phyloP scores from a whole-genome alignment of 2,329 filamentous ascomycete species.

The Didymella pinodella region DNA sequence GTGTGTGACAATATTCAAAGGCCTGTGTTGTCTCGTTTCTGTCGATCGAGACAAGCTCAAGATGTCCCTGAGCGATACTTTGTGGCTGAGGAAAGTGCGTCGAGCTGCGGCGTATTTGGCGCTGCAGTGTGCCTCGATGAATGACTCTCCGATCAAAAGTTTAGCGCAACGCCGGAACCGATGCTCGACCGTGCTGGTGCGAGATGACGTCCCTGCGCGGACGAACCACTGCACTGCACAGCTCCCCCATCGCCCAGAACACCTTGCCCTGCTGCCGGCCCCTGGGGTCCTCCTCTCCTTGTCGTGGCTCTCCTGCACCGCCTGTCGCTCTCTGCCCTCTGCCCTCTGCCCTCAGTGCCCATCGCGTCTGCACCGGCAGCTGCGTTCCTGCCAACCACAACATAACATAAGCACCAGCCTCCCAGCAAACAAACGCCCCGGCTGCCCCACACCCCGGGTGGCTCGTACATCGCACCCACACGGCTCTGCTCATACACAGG shows the following conservation, averaged over 20 bases:
- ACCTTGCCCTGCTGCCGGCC: conserved; percentile 24
- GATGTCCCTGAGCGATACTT: too few relatives aligned
- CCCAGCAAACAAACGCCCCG: conserved; percentile 17
- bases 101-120: conserved; percentile 4
- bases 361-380: conserved; percentile 10
- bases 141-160: conserved; percentile 3
- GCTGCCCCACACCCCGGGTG: conserved; percentile 15
- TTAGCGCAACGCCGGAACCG: conserved; percentile 2
- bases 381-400: conserved; percentile 20
- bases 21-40: too few relatives aligned
- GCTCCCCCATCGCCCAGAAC: conserved; percentile 20
- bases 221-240: conserved; percentile 16
- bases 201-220: conserved; percentile 19
- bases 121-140: conserved; percentile 5
- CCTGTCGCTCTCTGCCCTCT: background rate
- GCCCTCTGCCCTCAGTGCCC: conserved; percentile 1
- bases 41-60: too few relatives aligned
- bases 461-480: conserved; percentile 1
- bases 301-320: conserved; percentile 11
- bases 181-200: conserved; percentile 7
- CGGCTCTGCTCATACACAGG: background rate
- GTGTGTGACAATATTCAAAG: too few relatives aligned
- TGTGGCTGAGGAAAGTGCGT: background rate
- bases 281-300: conserved; percentile 17
- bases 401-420: conserved; percentile 22